phyloP scores from a whole-genome alignment of 345 rosid species.

The Hibiscus mutabilis region DNA sequence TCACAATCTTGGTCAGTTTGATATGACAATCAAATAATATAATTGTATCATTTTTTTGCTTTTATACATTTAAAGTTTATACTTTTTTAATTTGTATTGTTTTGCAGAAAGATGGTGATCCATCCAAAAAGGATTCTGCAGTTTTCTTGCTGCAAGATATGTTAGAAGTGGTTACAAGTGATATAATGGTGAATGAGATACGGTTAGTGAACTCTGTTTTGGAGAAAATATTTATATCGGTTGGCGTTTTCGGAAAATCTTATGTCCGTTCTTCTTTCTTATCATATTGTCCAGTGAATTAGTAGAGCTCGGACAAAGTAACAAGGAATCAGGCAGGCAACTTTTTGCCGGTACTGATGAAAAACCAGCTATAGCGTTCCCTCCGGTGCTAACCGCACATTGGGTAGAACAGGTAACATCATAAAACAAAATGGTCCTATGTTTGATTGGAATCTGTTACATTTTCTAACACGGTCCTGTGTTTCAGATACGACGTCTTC shows the following conservation, averaged over 20 bases:
- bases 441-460: background rate
- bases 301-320: conserved; percentile 75
- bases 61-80: conserved; percentile 4
- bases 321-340: conserved; percentile 91
- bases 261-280: background rate
- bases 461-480: background rate
- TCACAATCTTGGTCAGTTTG: conserved; percentile 71
- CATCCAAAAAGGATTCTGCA: conserved; percentile 61
- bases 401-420: conserved; percentile 94
- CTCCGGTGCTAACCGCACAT: conserved; percentile 64
- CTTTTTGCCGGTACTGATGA: conserved; percentile 67
- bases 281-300: conserved; percentile 49
- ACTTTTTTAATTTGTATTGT: conserved; percentile 9
- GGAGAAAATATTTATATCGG: too few species aligned
- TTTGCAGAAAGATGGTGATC: conserved; percentile 80
- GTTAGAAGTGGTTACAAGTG: conserved; percentile 87
- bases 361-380: conserved; percentile 80
- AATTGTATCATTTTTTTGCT: background rate
- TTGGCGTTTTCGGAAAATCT: background rate
- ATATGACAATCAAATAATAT: background rate
- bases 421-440: background rate
- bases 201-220: conserved; percentile 50
- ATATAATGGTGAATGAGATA: conserved; percentile 90
- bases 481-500: conserved; percentile 92
- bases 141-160: conserved; percentile 87